phyloP scores from a whole-genome alignment of 768 basidiomycete genomes.

The Trametes meyenii region DNA sequence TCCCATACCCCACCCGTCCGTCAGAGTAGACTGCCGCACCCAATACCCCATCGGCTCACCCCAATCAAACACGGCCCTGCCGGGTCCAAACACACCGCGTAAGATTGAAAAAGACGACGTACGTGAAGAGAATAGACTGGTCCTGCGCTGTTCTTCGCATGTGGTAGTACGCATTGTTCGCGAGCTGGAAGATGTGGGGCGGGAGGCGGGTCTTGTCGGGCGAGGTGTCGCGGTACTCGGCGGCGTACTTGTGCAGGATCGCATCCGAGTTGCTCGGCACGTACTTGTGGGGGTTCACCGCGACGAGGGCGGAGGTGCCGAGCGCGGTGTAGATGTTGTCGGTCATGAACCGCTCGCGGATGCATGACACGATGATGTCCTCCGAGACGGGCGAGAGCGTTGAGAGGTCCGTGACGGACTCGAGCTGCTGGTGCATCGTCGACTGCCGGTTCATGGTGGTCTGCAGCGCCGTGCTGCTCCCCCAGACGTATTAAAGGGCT shows the following conservation, averaged over 20 bases:
- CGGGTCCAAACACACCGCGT: not conserved
- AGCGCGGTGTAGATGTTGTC: constrained; percentile 81
- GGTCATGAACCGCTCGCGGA: constrained; percentile 85
- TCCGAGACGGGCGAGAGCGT: constrained; percentile 70
- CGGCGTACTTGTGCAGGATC: constrained; percentile 80
- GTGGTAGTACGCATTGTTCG: constrained; percentile 92
- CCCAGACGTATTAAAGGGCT: constrained; percentile 9
- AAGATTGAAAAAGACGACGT: constrained; percentile 31
- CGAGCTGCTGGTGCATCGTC: constrained; percentile 68
- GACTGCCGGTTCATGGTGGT: constrained; percentile 49
- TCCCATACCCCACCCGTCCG: not conserved
- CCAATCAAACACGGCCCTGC: not conserved
- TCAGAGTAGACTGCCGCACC: not conserved
- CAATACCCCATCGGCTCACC: not conserved
- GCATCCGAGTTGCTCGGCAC: constrained; percentile 83
- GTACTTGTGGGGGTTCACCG: constrained; percentile 93
- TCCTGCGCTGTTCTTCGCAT: constrained; percentile 94
- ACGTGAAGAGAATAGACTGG: constrained; percentile 88
- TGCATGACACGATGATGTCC: constrained; percentile 81
- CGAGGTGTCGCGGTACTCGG: constrained; percentile 79
- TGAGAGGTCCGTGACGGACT: constrained; percentile 71
- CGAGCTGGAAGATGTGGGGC: constrained; percentile 92
- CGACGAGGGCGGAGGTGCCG: constrained; percentile 74
- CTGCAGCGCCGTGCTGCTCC: constrained; percentile 22
- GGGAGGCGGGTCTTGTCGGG: constrained; percentile 61